phyloP scores from a whole-genome alignment of 2,329 filamentous ascomycete species.

The Penicillium sp. region DNA sequence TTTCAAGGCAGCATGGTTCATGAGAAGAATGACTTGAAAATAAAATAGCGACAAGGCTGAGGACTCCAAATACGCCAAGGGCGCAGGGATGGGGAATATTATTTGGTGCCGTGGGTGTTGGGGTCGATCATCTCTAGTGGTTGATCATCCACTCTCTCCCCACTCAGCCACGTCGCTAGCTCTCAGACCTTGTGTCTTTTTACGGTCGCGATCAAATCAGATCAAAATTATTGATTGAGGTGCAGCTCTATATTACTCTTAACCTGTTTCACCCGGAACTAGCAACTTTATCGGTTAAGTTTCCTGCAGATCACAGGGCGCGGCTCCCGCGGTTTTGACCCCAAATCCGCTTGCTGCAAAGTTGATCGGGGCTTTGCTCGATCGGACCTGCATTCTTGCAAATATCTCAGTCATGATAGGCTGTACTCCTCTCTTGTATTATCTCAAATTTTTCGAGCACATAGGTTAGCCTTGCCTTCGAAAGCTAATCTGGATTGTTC shows the following conservation, averaged over 20 bases:
- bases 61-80: background rate
- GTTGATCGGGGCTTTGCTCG: background rate
- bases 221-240: background rate
- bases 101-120: background rate
- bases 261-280: background rate
- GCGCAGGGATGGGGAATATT: background rate
- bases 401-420: background rate
- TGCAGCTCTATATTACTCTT: background rate
- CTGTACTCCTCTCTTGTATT: background rate
- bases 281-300: background rate
- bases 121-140: constrained; percentile 3
- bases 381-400: background rate
- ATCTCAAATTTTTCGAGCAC: background rate
- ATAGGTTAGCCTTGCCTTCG: too few species aligned
- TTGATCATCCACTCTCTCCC: background rate
- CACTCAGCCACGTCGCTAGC: constrained; percentile 2
- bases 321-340: background rate
- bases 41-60: constrained; percentile 5
- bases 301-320: background rate
- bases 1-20: constrained; percentile 3
- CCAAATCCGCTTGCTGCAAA: background rate
- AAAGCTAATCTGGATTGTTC: too few species aligned
- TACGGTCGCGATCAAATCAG: background rate
- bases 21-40: background rate
- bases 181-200: background rate